Base-by-base conservation (phyloP, 2,329 filamentous ascomycete species). In the Clathrospora elynae region DNA sequence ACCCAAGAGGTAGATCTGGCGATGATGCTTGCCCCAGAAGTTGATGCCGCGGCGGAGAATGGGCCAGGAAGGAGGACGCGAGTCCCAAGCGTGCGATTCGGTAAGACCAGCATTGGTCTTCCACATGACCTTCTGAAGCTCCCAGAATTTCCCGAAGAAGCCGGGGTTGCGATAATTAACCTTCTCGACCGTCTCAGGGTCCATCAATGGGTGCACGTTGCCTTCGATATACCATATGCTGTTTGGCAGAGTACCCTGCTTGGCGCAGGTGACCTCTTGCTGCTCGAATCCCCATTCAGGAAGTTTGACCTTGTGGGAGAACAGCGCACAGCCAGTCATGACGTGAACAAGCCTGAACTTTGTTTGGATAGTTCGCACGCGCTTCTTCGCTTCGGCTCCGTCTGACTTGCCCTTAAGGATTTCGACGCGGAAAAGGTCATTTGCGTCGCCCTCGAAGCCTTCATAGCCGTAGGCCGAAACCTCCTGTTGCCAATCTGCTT, bases 81-180 rank as follows among this genome's bases (percentile, higher is more conserved):
- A 97, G 70, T 99, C 93, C 93, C 95, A 99, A 37, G 91, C 90
- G 67, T 99, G 93, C 12, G 91, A 96, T 64, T 99, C 93, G 17
- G 93, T 89, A 34, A 99, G 83, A 29, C 93, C 93, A 20, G 93
- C 93, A 67, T 99, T 99, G 23, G 93, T 99, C 62, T 82, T 90
- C 93, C 93, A 99, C 93, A 99, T 99, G 53, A 99, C 93, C 72
- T 88, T 86, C 68, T 99, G 91, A 30, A 99, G 80, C 74, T 99
- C 93, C 83, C 87, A 90, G 77, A 99, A 99, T 72, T 99, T 99
- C 64, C 89, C 90, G 51, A 99, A 85, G 82, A 99, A 99, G 18
- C 92, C 90, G 10, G 92, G 93, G 60, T 91, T 86, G 62, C 83
- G 84, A 74, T 99, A 99, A 75, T 97, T 99, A 73, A 96, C 92